Base-by-base conservation (phyloP, 306 rosid species). In the Cucurbita ficifolia region DNA sequence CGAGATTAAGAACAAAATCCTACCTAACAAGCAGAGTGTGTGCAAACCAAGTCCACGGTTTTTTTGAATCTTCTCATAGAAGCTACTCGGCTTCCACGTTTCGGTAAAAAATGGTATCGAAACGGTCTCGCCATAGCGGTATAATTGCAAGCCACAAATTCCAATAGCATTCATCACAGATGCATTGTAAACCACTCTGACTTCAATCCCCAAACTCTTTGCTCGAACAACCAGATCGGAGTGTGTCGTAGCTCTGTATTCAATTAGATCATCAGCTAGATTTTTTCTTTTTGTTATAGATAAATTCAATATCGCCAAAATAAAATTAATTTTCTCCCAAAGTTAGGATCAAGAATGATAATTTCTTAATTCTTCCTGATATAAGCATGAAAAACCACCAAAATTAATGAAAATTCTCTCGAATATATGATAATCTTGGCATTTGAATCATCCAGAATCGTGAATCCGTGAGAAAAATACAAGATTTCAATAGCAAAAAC, bases 111-210 rank as follows among this genome's bases (percentile, higher is more conserved):
- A 90, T 0, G 98, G 98, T 43, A 93, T 81, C 0, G 97, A 90
- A 70, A 93, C 84, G 1, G 93, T 88, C 80, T 93, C 96, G 7
- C 97, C 98, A 40, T 90, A 93, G 36, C 89, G 94, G 78, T 93
- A 93, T 21, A 90, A 82, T 76, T 93, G 98, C 13, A 90, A 78
- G 36, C 98, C 98, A 58, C 98, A 90, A 70, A 87, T 76, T 68
- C 98, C 97, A 72, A 90, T 67, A 0, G 98, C 97, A 77, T 88
- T 93, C 97, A 93, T 90, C 54, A 93, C 92, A 1, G 97, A 93
- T 7, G 94, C 89, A 65, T 93, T 92, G 82, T 90, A 91, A 38
- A 93, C 85, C 36, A 84, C 83, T 45, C 84, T 78, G 35, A 93
- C 96, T 21, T 79, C 88, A 62, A 93, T 77, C 22, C 89, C 92